Evolutionary conservation across 2,329 filamentous ascomycete genomes (phyloP).

Genomic region (Penicillium sp.): DNA sequence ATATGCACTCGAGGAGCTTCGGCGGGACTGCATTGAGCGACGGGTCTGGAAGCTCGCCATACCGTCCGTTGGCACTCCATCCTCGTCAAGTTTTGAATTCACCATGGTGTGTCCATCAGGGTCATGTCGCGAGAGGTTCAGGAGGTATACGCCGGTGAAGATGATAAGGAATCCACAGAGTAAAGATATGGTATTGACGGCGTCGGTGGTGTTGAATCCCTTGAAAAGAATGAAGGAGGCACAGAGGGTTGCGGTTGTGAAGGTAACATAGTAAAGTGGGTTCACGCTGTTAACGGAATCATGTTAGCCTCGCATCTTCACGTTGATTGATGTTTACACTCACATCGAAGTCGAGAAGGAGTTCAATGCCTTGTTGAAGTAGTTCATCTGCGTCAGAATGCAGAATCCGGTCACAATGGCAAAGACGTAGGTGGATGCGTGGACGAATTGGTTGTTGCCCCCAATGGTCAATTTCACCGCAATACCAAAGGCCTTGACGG

Average conservation of each 20-base stretch:
- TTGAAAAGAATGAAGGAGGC: slow-evolving; percentile 95
- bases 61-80: slow-evolving; percentile 84
- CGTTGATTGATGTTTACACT: slow-evolving; percentile 38
- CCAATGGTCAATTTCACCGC: slow-evolving; percentile 91
- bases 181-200: slow-evolving; percentile 87
- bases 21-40: slow-evolving; percentile 85
- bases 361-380: slow-evolving; percentile 97
- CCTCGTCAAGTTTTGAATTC: slow-evolving; percentile 57
- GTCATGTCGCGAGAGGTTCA: slow-evolving; percentile 92
- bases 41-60: slow-evolving; percentile 87
- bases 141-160: slow-evolving; percentile 90
- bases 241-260: slow-evolving; percentile 89
- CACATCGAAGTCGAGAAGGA: slow-evolving; percentile 98
- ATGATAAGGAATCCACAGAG: slow-evolving; percentile 92
- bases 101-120: slow-evolving; percentile 73
- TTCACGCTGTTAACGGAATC: slow-evolving; percentile 66
- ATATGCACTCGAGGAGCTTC: slow-evolving; percentile 64
- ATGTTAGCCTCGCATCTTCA: slow-evolving; percentile 4
- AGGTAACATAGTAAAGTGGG: slow-evolving; percentile 95
- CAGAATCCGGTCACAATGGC: slow-evolving; percentile 89
- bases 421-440: slow-evolving; percentile 96
- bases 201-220: slow-evolving; percentile 92
- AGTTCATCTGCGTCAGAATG: slow-evolving; percentile 99
- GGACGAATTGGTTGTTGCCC: slow-evolving; percentile 92
- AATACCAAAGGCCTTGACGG: slow-evolving; percentile 97